phyloP scores from a whole-genome alignment of 2,329 filamentous ascomycete genomes.

The Sporothrix inflata region DNA sequence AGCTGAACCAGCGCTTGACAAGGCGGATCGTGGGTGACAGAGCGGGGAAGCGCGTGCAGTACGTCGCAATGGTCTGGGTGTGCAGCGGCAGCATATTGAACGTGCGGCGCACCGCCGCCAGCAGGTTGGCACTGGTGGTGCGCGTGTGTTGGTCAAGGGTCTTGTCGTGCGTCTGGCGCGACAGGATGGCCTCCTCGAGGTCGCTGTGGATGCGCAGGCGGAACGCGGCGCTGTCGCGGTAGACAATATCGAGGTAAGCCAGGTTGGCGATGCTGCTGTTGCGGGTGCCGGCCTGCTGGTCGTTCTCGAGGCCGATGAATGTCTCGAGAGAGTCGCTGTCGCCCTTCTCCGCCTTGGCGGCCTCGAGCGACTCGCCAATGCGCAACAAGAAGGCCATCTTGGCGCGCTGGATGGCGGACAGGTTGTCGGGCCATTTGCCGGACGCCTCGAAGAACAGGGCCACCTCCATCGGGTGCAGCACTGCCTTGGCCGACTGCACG shows the following conservation, averaged over 20 bases:
- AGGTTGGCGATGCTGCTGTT: slow-evolving; percentile 76
- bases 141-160: slow-evolving; percentile 65
- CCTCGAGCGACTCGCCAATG: slow-evolving; percentile 71
- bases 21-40: slow-evolving; percentile 83
- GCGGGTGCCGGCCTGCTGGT: slow-evolving; percentile 57
- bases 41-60: slow-evolving; percentile 77
- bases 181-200: slow-evolving; percentile 77
- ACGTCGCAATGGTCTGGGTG: slow-evolving; percentile 77
- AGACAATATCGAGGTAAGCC: slow-evolving; percentile 79
- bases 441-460: slow-evolving; percentile 93
- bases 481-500: slow-evolving; percentile 50
- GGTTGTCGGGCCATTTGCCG: slow-evolving; percentile 88
- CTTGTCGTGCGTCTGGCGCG: slow-evolving; percentile 77
- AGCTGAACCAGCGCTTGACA: slow-evolving; percentile 85
- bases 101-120: slow-evolving; percentile 70
- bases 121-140: slow-evolving; percentile 69
- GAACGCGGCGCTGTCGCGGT: slow-evolving; percentile 74
- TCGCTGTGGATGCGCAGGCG: slow-evolving; percentile 88
- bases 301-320: slow-evolving; percentile 80
- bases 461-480: slow-evolving; percentile 68
- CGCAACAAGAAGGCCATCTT: slow-evolving; percentile 88
- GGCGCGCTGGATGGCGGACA: slow-evolving; percentile 87
- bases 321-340: slow-evolving; percentile 58
- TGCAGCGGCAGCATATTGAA: slow-evolving; percentile 77
- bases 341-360: slow-evolving; percentile 47